phyloP scores from a whole-genome alignment of 306 rosid species.

The Cicer chorassanicum region DNA sequence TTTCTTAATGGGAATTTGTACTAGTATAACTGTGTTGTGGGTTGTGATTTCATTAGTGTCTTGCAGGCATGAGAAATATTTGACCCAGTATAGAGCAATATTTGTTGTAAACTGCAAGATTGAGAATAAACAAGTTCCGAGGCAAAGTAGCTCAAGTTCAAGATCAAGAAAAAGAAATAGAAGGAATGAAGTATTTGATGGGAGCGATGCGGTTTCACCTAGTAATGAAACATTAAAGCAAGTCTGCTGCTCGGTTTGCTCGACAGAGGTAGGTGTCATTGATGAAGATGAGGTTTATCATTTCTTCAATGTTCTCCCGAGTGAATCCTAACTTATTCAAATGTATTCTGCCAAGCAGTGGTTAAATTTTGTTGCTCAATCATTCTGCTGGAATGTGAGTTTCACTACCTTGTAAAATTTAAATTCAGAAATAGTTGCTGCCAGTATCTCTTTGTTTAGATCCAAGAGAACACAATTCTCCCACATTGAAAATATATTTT shows the following conservation, averaged over 20 bases:
- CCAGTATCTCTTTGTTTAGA: conserved; percentile 17
- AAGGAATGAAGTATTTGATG: conserved; percentile 42
- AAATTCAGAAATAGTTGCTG: conserved; percentile 15
- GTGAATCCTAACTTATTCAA: conserved; percentile 47
- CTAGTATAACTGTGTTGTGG: conserved; percentile 22
- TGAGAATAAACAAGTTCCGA: conserved; percentile 43
- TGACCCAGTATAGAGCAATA: conserved; percentile 79
- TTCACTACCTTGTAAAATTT: conserved; percentile 30
- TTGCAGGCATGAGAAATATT: conserved; percentile 78
- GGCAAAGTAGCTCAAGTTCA: conserved; percentile 47
- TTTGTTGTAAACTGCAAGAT: conserved; percentile 74
- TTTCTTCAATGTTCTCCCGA: conserved; percentile 70
- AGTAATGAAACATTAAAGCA: conserved; percentile 56
- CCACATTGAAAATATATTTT: not conserved
- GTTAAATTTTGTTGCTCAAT: conserved; percentile 14
- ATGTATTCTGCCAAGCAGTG: conserved; percentile 15
- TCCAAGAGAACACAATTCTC: not conserved
- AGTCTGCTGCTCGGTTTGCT: conserved; percentile 73
- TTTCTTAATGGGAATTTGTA: conserved; percentile 20
- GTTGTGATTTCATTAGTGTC: conserved; percentile 38
- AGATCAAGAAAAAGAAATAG: conserved; percentile 52
- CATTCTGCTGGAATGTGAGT: conserved; percentile 25
- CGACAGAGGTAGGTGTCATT: conserved; percentile 70
- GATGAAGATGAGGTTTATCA: conserved; percentile 77
- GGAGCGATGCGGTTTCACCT: conserved; percentile 44